Conservation (phyloP, 768 basidiomycete species). For the Lactifluus piperatus region DNA sequence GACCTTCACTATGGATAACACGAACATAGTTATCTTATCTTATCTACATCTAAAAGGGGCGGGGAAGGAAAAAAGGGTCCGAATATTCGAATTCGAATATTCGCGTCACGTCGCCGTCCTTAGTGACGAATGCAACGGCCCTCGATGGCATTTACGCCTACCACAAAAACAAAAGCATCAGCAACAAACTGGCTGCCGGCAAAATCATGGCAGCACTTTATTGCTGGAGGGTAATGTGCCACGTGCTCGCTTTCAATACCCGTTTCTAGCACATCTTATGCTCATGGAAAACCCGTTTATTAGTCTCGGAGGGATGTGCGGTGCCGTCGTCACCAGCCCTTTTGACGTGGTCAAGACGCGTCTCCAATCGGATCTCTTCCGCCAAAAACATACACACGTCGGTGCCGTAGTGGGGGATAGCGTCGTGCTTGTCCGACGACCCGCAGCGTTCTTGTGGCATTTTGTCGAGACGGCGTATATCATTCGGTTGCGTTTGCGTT, state of each 20-base stretch:
- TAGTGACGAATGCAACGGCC: too few species aligned
- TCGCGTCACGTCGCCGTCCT: too few species aligned
- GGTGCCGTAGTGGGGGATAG: slow-evolving; percentile 27
- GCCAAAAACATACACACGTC: slow-evolving; percentile 33
- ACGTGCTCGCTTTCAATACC: background rate
- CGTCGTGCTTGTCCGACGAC: slow-evolving; percentile 27
- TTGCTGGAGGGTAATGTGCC: slow-evolving; percentile 71
- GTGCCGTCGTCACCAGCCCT: slow-evolving; percentile 91
- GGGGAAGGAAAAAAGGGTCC: too few species aligned
- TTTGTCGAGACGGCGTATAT: slow-evolving; percentile 94
- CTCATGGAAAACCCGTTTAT: background rate
- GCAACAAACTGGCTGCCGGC: slow-evolving; percentile 40
- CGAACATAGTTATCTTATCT: slow-evolving; percentile 28
- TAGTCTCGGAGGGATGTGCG: slow-evolving; percentile 95
- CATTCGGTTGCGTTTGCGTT: slow-evolving; percentile 48
- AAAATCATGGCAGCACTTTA: slow-evolving; percentile 78
- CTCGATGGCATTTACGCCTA: slow-evolving; percentile 26
- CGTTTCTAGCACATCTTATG: background rate
- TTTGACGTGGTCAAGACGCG: slow-evolving; percentile 99
- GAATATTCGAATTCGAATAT: too few species aligned
- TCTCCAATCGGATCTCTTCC: slow-evolving; percentile 83
- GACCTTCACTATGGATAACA: slow-evolving; percentile 31
- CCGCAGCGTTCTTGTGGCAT: slow-evolving; percentile 66
- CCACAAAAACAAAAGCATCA: too few species aligned
- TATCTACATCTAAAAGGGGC: slow-evolving; percentile 1